phyloP scores from a whole-genome alignment of 306 rosid species.

The Citrullus colocynthis region DNA sequence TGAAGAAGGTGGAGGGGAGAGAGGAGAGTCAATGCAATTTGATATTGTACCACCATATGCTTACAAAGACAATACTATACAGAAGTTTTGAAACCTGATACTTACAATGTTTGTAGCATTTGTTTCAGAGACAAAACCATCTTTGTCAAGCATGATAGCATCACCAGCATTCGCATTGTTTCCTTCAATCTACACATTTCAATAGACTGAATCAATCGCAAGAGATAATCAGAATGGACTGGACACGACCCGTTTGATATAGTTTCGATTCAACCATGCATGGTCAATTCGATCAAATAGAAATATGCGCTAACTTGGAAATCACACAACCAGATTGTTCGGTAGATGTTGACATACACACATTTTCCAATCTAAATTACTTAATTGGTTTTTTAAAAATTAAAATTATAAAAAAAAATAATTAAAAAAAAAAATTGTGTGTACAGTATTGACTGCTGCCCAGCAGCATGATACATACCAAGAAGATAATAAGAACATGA shows the following conservation, averaged over 20 bases:
- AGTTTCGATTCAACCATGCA: not conserved
- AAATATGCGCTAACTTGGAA: not conserved
- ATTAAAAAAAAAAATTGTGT: not conserved
- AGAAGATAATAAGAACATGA: not conserved
- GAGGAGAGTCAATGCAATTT: too few relatives aligned
- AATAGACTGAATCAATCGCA: constrained; percentile 9
- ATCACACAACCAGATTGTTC: not conserved
- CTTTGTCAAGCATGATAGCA: constrained; percentile 82
- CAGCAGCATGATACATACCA: not conserved
- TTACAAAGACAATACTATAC: not conserved
- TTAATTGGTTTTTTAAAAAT: too few relatives aligned
- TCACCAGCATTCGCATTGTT: constrained; percentile 74
- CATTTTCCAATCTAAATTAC: not conserved
- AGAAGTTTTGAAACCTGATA: not conserved
- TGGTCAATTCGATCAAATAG: not conserved
- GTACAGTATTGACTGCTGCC: not conserved
- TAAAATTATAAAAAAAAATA: too few relatives aligned
- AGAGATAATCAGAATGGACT: not conserved
- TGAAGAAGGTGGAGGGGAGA: too few relatives aligned
- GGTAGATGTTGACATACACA: not conserved
- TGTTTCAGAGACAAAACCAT: constrained; percentile 80
- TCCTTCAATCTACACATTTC: constrained; percentile 61
- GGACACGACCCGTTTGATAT: not conserved
- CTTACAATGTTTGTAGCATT: constrained; percentile 82
- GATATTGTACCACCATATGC: not conserved